These are phyloP conservation scores for Amanita rubescens DNA, from an alignment of 768 basidiomycete species.

Conservation along the genomic window DNA sequence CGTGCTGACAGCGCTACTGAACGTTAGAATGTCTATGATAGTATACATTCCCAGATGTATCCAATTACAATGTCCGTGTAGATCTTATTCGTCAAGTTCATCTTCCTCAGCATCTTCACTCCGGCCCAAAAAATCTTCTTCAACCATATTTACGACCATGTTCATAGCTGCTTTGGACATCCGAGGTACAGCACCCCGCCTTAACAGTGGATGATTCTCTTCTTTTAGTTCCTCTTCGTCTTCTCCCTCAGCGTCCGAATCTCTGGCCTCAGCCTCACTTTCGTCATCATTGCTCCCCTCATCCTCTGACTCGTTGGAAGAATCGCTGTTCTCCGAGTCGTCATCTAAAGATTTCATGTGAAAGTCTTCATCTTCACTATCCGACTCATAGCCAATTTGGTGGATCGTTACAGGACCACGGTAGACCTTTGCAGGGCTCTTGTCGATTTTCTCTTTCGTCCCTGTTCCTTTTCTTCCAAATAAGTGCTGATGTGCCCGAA, in stretches of 20 bases:
- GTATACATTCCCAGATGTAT: too few relatives aligned
- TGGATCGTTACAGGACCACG: conserved; percentile 24
- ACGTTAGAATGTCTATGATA: too few relatives aligned
- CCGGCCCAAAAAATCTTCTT: conserved; percentile 40
- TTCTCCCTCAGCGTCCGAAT: conserved; percentile 18
- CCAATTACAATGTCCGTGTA: not conserved
- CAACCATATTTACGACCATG: conserved; percentile 58
- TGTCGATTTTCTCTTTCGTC: conserved; percentile 9
- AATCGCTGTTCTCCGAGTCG: conserved; percentile 16
- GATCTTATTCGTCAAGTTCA: conserved; percentile 7
- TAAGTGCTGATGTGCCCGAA: conserved; percentile 43
- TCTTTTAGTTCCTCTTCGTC: conserved; percentile 43
- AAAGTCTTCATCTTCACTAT: conserved; percentile 41
- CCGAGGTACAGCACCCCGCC: conserved; percentile 58
- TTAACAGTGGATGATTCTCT: conserved; percentile 53
- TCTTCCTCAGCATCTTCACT: conserved; percentile 37
- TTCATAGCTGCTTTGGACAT: conserved; percentile 63
- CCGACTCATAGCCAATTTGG: conserved; percentile 33
- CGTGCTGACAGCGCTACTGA: too few relatives aligned
- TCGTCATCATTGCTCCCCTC: conserved; percentile 23
- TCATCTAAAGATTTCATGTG: conserved; percentile 19
- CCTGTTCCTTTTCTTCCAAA: conserved; percentile 39
- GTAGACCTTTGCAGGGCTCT: conserved; percentile 11
- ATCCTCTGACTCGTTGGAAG: conserved; percentile 14
- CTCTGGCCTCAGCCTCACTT: conserved; percentile 22